Base-by-base conservation (phyloP, 208 protist species). In the Balamuthia mandrillaris region DNA sequence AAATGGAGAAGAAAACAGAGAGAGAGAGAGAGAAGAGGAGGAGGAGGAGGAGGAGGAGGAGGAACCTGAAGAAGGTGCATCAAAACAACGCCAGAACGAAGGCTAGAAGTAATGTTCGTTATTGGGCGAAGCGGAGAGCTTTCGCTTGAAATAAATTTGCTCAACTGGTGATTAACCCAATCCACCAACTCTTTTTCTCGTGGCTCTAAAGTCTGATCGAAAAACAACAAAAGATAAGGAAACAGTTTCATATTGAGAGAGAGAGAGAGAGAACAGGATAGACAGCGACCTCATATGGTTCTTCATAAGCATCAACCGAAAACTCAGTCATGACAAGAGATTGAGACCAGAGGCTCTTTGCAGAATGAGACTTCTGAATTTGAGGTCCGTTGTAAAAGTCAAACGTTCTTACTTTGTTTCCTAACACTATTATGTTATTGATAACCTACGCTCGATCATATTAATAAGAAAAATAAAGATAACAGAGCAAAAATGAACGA, bases 301-400 rank as follows among this genome's bases (percentile, higher is more conserved):
- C 61, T 45, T 70, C 61, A n/a, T 70, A 21, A 16, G 41, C 61
- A 16, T 18, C 66, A 16, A 56, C 41, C 44, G 49, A 56, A 45
- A 77, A 56, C 33, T 77, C 66, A 45, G 49, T 77, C 66, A 77
- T 77, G 66, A 56, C 54, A 18, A 77, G 66, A 45, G 66, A 77
- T 45, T 77, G 44, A 10, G 66, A 39, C 66, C 66, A 77, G 21
- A 77, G 66, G 24, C 54, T 77, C 66, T 77, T 77, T 10, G 66
- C 66, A 33, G 49, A 45, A 39, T 77, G 49, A 45, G 24, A 56
- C 44, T 77, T 45, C n/a, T 77, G 44, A 27, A 77, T 77, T 10
- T 56, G 27, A 1, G 66, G 66, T 1, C 66, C 66, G 37, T 33
- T 21, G 44, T 45, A 77, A 3, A 45, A 39, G 44, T 77, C 66